Evolutionary conservation across 345 rosid species (phyloP), one percentile per base, ranked within the genome.

Genomic region (Xanthoceras sorbifolium): DNA sequence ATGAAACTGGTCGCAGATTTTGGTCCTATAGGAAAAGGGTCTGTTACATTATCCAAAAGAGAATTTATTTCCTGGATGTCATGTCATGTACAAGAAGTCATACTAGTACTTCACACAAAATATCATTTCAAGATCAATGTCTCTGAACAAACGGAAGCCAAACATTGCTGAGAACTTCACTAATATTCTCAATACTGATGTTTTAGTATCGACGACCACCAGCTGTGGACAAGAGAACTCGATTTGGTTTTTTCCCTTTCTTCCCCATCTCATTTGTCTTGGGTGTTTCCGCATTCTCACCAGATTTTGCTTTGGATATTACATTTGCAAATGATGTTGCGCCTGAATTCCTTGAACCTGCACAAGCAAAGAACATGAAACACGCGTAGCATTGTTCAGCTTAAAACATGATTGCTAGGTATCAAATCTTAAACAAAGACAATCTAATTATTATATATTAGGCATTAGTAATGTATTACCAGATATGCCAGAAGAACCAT

Each of bases 221-320:
- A 6, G 94, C 77, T n/a, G 99, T 93, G 1, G 98, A 93, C 74
- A 95, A 17, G 67, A 95, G 96, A 62, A 96, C 93, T 38, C 91
- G 90, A 70, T 81, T 90, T 0, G 80, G 69, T 83, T 89, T 96
- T 87, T 88, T 96, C 44, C 94, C 97, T 85, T 90, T 93, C 90
- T 86, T 92, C 28, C 93, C 94, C 5, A 34, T 63, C 78, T 87
- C 97, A 62, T 88, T 91, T 50, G 36, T 61, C 82, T 79, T 84
- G 61, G 81, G 83, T n/a, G 81, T 50, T 1, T 76, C 84, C 80
- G 75, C 44, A 75, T 69, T 84, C 52, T 74, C 96, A 57, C 17
- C 85, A 0, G 81, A 40, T 83, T 84, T 90, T 57, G 80, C 84
- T 77, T 88, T 83, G 6, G 97, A 84, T 59, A 88, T 92, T 73